Evolutionary conservation across 306 rosid genomes (phyloP), one percentile per base, ranked within the genome.

Genomic region (Benincasa hispida): DNA sequence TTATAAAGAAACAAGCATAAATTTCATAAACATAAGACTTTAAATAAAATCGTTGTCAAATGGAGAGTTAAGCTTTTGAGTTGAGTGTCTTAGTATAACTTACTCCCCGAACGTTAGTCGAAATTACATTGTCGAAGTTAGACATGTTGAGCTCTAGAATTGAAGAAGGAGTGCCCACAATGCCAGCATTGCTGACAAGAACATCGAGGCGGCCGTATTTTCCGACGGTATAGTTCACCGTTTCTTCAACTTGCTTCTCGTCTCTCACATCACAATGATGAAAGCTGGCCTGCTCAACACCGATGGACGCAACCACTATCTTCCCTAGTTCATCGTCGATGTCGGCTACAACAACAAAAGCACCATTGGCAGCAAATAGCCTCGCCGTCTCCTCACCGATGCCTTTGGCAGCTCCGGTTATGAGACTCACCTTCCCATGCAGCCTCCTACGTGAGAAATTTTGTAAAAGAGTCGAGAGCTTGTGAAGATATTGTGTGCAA

Each of bases 361-460:
- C 97, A 15, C 97, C 97, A 37, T 90, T 84, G 47, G 79, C 84
- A 0, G 84, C 85, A 22, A 93, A 93, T 10, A 90, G 60, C 78
- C 90, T 85, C 63, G 75, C 88, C 1, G 97, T 80, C 59, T 85
- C 97, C 83, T 85, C 92, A 0, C 97, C 98, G 47, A 93, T 93
- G 6, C 98, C 97, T 39, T 92, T 88, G 0, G 97, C 96, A 8
- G 84, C 98, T 1, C 98, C 98, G 0, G 97, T 93, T 41, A 93
- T 75, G 5, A 93, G 67, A 25, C 92, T 91, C 58, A 93, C 92
- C 84, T 91, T 93, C 53, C 93, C 96, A 78, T 91, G 90, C 81
- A 93, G 34, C n/a, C 37, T 27, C 18, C 21, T 50, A 1, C n/a
- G 25, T 54, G 27, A 21, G 25, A 4, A 47, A 47, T 47, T 47